A percentile compares a stretch with the other conserved stretches of the same genome.
Evolutionary conservation across 345 rosid genomes (phyloP).

Genomic region (Hevea brasiliensis): DNA sequence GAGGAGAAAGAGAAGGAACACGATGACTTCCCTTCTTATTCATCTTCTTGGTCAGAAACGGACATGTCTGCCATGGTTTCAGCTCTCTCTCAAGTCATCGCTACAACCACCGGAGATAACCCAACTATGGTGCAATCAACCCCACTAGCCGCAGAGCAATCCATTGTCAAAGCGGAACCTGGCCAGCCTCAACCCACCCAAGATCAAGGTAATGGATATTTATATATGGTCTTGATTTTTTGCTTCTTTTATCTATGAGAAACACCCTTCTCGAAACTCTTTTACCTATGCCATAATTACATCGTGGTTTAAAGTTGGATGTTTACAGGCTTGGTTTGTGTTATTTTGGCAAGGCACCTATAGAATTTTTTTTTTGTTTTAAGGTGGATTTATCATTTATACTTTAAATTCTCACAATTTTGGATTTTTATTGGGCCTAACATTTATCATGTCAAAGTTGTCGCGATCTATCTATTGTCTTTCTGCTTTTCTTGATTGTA

Average conservation of each 20-base stretch:
- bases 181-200: constrained; percentile 10
- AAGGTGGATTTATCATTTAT: neutral
- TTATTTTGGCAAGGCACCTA: too few relatives aligned
- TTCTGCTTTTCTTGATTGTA: neutral
- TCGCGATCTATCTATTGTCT: neutral
- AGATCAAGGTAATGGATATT: constrained; percentile 19
- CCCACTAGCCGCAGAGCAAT: neutral
- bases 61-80: constrained; percentile 88
- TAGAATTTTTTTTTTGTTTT: neutral
- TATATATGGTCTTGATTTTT: too few relatives aligned
- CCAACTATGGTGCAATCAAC: constrained; percentile 21
- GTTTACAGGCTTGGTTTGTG: neutral
- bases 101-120: constrained; percentile 20
- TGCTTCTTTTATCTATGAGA: neutral
- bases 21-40: constrained; percentile 23
- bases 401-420: neutral
- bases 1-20: constrained; percentile 39
- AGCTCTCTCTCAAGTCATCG: constrained; percentile 60
- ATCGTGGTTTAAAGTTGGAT: neutral
- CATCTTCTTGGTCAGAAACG: constrained; percentile 54
- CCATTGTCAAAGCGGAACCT: constrained; percentile 13
- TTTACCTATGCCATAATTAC: neutral
- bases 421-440: neutral
- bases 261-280: neutral
- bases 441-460: constrained; percentile 5